These are phyloP conservation scores for Prunus mira DNA, from an alignment of 306 rosid genomes.

Conservation along the genomic window DNA sequence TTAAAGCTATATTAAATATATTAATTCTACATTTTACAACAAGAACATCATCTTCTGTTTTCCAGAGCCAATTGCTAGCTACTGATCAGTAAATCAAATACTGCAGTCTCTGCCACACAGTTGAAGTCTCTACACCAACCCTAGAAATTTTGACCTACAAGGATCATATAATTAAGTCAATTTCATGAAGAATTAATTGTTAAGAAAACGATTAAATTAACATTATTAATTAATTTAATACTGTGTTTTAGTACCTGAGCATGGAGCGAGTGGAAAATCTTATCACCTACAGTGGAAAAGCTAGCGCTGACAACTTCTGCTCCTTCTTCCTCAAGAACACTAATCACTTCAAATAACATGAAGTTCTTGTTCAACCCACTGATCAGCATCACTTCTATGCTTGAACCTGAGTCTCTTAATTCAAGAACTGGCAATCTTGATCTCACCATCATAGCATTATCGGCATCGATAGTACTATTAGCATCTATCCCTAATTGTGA, in stretches of 20 bases:
- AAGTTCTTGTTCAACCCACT: conserved; percentile 46
- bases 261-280: conserved; percentile 49
- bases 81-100: conserved; percentile 27
- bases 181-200: neutral
- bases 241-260: conserved; percentile 46
- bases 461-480: neutral
- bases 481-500: neutral
- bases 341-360: conserved; percentile 50
- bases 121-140: conserved; percentile 61
- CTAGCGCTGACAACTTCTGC: conserved; percentile 60
- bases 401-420: conserved; percentile 44
- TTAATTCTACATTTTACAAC: neutral
- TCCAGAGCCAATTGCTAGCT: neutral
- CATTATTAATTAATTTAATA: too few species aligned
- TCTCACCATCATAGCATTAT: neutral
- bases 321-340: conserved; percentile 65
- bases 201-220: too few species aligned
- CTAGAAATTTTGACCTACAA: conserved; percentile 61
- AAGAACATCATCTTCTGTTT: neutral
- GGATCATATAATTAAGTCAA: neutral
- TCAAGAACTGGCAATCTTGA: conserved; percentile 43
- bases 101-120: conserved; percentile 48
- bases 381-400: conserved; percentile 52
- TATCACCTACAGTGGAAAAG: conserved; percentile 38
- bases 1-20: neutral